These are phyloP conservation scores for Esteya vermicola DNA, from an alignment of 2,329 filamentous ascomycete genomes.

Conservation along the genomic window DNA sequence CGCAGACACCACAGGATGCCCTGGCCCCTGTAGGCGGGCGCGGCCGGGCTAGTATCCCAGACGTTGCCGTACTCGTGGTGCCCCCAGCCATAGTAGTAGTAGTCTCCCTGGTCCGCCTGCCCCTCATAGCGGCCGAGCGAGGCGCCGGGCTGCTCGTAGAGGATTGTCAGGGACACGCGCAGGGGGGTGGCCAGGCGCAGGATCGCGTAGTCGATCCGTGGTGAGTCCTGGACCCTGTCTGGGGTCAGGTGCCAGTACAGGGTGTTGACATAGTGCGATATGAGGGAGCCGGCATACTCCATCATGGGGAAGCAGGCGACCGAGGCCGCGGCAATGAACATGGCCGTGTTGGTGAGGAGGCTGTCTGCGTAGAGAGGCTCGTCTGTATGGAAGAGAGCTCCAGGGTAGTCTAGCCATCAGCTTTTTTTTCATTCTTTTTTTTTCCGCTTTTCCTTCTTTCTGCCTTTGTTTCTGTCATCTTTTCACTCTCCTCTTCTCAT, in stretches of 20 bases:
- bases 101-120: neutral
- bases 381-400: conserved; percentile 4
- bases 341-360: conserved; percentile 12
- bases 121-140: neutral
- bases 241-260: neutral
- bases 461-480: too few species aligned
- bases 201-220: conserved; percentile 15
- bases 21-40: neutral
- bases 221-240: conserved; percentile 21
- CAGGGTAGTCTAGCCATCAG: conserved; percentile 8
- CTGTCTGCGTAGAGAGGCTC: conserved; percentile 9
- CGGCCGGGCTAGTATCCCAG: too few species aligned
- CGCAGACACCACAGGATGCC: conserved; percentile 11
- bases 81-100: too few species aligned
- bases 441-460: neutral
- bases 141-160: conserved; percentile 13
- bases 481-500: neutral
- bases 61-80: too few species aligned
- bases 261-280: conserved; percentile 31
- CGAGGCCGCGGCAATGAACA: conserved; percentile 15
- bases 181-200: conserved; percentile 13
- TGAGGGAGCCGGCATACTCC: conserved; percentile 32
- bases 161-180: conserved; percentile 10
- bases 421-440: neutral
- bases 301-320: conserved; percentile 14